Conservation (phyloP, 768 basidiomycete species). For the Boletus barrowsii region DNA sequence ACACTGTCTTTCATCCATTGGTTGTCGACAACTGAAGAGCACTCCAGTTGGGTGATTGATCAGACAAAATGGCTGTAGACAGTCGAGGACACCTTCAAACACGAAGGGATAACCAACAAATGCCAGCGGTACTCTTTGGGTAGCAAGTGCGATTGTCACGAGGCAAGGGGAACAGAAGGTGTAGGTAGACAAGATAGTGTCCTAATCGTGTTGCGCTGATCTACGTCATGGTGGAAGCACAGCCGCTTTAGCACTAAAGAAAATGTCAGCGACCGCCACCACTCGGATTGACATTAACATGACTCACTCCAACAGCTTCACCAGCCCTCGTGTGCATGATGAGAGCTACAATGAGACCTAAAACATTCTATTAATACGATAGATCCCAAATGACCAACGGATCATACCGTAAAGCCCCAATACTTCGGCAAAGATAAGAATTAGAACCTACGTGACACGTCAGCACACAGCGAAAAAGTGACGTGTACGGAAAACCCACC, state of each 20-base stretch:
- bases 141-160: conserved; percentile 8
- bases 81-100: no score
- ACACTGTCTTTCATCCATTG: no score
- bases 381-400: neutral
- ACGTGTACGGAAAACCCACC: conserved; percentile 42
- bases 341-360: conserved; percentile 86
- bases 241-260: conserved; percentile 25
- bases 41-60: no score
- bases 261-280: neutral
- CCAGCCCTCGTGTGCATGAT: conserved; percentile 85
- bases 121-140: neutral
- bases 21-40: no score
- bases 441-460: conserved; percentile 64
- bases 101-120: no score
- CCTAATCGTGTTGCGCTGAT: conserved; percentile 3
- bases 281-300: neutral
- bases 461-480: neutral
- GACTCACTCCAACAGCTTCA: conserved; percentile 20
- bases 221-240: conserved; percentile 1
- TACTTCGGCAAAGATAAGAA: conserved; percentile 97
- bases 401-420: conserved; percentile 80
- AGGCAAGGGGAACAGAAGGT: neutral
- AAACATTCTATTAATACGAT: neutral
- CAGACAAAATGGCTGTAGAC: no score
- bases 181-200: conserved; percentile 10